Evolutionary conservation across 495 filamentous ascomycete genomes (phyloP), one percentile per base, ranked within the genome.

Genomic region (Penicillium lividum): DNA sequence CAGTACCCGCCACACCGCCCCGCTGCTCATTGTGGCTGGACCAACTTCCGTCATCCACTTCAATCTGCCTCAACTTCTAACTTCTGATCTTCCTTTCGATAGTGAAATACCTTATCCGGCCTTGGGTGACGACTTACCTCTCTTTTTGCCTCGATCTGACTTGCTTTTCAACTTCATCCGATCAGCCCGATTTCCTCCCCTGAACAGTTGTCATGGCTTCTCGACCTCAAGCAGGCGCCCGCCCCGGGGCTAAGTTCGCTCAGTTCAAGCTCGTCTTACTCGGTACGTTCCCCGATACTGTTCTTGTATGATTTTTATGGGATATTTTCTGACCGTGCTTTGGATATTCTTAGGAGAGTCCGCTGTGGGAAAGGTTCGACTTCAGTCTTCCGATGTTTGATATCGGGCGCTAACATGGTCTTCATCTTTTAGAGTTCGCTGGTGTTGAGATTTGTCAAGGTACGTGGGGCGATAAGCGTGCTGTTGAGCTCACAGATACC

Each of bases 241-340:
- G 91, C 61, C 83, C 84, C 54, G 90, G 89, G 70, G 85, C 80
- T 64, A 89, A 93, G 67, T 98, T 98, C 77, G 94, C 94, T 62
- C 94, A 98, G 81, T 98, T 98, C 80, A 98, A 98, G 82, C 86
- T 98, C 67, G 94, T 98, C 57, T 80, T 98, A 67, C 80, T 98
- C 60, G 94, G 94, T 97, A 82, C 58, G 84, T 68, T 58, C 48
- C 46, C 40, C 29, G 44, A 47, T 47, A 25, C 15, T 27, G 3
- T 47, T 13, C 27, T 22, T 40, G 3, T 18, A 18, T n/a, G 3
- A 30, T 25, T 8, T 25, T 47, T 3, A 6, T 46, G 30, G 25
- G 33, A 56, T 16, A 11, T 49, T 47, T 15, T 18, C 42, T 27
- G 28, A 49, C 46, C 28, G 15, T 31, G 28, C 4, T 49, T 31